Percentiles rank a stretch among this genome's conserved stretches.
phyloP scores from a whole-genome alignment of 2,329 filamentous ascomycete species.

The Cercospora sp. region DNA sequence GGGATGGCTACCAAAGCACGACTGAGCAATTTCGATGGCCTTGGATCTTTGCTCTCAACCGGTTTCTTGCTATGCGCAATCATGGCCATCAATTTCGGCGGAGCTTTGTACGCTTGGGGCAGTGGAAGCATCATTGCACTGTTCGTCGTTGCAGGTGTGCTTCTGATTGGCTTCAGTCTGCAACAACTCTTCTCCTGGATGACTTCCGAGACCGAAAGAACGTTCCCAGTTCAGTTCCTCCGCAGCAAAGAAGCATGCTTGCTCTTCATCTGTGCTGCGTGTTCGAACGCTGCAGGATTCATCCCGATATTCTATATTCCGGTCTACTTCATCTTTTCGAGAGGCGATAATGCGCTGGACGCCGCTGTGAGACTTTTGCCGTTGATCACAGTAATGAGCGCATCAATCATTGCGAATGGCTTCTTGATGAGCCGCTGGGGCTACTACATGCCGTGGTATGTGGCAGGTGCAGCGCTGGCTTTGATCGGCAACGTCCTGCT shows the following conservation, averaged over 20 bases:
- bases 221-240: conserved; percentile 55
- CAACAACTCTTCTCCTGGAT: conserved; percentile 54
- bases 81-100: background rate
- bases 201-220: conserved; percentile 40
- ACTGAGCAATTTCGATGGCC: background rate
- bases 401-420: conserved; percentile 34
- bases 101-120: background rate
- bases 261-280: conserved; percentile 42
- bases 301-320: conserved; percentile 55
- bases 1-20: background rate
- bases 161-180: conserved; percentile 21
- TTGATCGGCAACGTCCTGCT: background rate
- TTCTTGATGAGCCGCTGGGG: conserved; percentile 45
- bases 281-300: conserved; percentile 22
- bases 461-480: conserved; percentile 41
- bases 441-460: conserved; percentile 46
- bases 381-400: conserved; percentile 43
- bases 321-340: conserved; percentile 55
- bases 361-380: conserved; percentile 48
- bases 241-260: conserved; percentile 47
- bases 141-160: background rate
- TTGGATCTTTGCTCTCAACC: background rate
- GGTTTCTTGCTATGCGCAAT: background rate
- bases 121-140: background rate
- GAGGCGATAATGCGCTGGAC: conserved; percentile 45